These are phyloP conservation scores for Helicocarpus griseus DNA, from an alignment of 2,329 filamentous ascomycete genomes.

Conservation along the genomic window DNA sequence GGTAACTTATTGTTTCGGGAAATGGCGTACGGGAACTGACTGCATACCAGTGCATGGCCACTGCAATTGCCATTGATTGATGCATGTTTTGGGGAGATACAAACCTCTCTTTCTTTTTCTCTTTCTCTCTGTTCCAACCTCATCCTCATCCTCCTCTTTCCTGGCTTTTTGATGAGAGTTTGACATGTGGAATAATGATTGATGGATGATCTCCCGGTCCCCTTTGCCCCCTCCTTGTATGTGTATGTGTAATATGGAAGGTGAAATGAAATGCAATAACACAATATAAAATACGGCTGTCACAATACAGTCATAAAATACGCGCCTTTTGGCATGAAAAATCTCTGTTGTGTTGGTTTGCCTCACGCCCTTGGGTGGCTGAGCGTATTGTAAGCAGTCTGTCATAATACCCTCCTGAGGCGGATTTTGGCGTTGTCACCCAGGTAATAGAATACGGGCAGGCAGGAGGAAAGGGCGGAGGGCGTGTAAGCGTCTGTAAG, in stretches of 20 bases:
- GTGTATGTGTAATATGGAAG: not conserved
- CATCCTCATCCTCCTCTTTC: too few relatives aligned
- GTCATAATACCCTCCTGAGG: too few relatives aligned
- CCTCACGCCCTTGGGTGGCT: not conserved
- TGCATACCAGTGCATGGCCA: too few relatives aligned
- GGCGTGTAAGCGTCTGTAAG: not conserved
- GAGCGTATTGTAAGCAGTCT: not conserved
- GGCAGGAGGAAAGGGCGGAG: not conserved
- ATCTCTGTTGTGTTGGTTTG: too few relatives aligned
- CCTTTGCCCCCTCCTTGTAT: not conserved
- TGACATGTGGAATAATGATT: too few relatives aligned
- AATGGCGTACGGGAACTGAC: not conserved
- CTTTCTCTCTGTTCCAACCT: too few relatives aligned
- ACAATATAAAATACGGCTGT: not conserved
- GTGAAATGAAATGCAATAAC: not conserved
- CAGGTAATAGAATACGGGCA: not conserved
- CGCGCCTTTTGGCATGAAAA: not conserved
- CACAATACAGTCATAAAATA: not conserved
- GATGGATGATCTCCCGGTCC: too few relatives aligned
- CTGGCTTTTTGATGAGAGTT: too few relatives aligned
- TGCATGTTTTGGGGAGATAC: not conserved
- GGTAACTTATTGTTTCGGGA: not conserved
- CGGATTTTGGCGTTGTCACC: not conserved
- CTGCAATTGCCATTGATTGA: not conserved
- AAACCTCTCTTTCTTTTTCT: too few relatives aligned